Conservation (phyloP, 257 asterid species). For the Solanum paucissectum region DNA sequence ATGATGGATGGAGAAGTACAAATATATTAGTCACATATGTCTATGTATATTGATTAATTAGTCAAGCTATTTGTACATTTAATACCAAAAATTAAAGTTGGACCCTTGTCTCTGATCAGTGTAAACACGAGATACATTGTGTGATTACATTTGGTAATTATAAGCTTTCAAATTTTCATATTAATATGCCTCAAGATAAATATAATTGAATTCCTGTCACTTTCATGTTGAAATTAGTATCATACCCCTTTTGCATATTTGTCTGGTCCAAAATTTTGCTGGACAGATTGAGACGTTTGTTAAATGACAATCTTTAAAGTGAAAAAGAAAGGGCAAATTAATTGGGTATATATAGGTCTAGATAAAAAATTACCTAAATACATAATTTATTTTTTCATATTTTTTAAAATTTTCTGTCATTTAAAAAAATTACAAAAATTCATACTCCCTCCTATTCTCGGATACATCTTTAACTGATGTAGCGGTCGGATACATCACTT, state of each 20-base stretch:
- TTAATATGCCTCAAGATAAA: neutral
- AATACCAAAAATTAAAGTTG: neutral
- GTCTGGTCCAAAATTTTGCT: neutral
- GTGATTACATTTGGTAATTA: neutral
- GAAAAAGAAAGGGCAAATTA: neutral
- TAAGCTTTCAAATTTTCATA: neutral
- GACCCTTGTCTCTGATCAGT: neutral
- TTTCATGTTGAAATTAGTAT: neutral
- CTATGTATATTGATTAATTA: neutral
- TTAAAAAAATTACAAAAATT: too few species aligned
- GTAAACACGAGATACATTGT: neutral
- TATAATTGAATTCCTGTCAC: neutral
- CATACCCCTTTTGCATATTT: neutral
- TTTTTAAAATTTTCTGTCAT: fast-evolving
- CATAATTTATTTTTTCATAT: too few species aligned
- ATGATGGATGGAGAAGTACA: neutral
- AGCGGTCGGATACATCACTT: too few species aligned
- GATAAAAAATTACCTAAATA: neutral
- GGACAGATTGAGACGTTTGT: neutral
- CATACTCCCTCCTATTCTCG: too few species aligned
- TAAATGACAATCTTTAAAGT: neutral
- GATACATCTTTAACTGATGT: too few species aligned
- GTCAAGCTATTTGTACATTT: neutral
- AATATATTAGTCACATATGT: neutral
- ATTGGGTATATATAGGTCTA: neutral